Evolutionary conservation across 768 basidiomycete species (phyloP), one percentile per base, ranked within the genome.

Genomic region (Mycena metata): DNA sequence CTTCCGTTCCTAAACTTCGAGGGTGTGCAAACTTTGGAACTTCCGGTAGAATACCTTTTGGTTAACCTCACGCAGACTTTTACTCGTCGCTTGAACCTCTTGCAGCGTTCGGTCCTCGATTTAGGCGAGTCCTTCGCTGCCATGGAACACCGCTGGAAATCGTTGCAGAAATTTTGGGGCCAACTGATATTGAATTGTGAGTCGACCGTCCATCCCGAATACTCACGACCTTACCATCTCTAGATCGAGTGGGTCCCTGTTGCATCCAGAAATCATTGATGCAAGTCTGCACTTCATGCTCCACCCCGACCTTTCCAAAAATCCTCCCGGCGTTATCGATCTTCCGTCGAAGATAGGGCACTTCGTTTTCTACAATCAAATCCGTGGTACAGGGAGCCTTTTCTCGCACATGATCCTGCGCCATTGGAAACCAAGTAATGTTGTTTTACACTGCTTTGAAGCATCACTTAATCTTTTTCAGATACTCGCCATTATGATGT

Each of bases 351-450:
- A 9, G 9, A 13, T 67, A 5, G 66, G 56, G 43, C 59, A 56
- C 36, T 67, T 67, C 52, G 42, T 61, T 30, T 56, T 55, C 46
- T 55, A 67, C 43, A 51, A 52, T 54, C 57, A n/a, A 23, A 30
- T 33, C 2, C 13, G 16, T 11, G 49, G 17, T 41, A 47, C 30
- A 15, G 61, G 61, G 45, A 67, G 62, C 45, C 57, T 59, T 59
- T 56, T 61, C 46, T 67, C 66, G 42, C 54, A 56, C 43, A 57
- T 67, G 15, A 30, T 13, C 55, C 60, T 67, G 21, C 36, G 60
- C 23, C 56, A 51, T 35, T 67, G 66, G 66, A 67, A 51, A 35
- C 66, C 66, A 15, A 60, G 66, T 67, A 67, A 61, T 50, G 55
- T 55, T 64, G 33, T 54, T 35, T 55, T 46, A 33, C 24, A 35